Evolutionary conservation across 2,329 filamentous ascomycete genomes (phyloP), one percentile per base, ranked within the genome.

Genomic region (Colletotrichum lindemuthianum): DNA sequence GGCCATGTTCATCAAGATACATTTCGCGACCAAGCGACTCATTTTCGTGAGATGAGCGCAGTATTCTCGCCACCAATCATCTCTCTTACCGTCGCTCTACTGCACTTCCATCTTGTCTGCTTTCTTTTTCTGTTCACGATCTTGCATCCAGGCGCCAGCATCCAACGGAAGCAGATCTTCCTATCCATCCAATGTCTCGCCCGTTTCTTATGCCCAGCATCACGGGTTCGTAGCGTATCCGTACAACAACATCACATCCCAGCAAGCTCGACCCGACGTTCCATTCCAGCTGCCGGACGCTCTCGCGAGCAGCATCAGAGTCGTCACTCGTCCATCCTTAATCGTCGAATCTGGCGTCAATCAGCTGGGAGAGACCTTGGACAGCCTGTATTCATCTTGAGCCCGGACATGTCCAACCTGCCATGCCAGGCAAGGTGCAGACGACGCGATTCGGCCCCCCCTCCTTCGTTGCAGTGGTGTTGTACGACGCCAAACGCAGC

Each of bases 371-470:
- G 48, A 34, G 47, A 24, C 36, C 47, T 41, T 52, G 57, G 49
- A 51, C 15, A 37, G 41, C 34, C 15, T 8, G 33, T 32, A 33
- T 37, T 59, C n/a, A 37, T 36, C 16, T n/a, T 37, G 49, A 9
- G 8, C 56, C 37, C 24, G 16, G 32, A 33, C 33, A 6, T 55
- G 33, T 41, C 16, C 32, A 44, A 55, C 43, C 36, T 54, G 36
- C 50, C 60, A 41, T 64, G 43, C 24, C 44, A 44, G 33, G 51
- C 40, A 65, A 15, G 39, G 51, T 36, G 61, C 51, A 40, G 60
- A 50, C 60, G 56, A 57, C 49, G 60, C 60, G 44, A 60, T 54
- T 55, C 44, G 44, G 55, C 61, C 40, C 51, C 24, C 61, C 50
- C 61, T 51, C 45, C 61, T 60, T 45, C 39, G 61, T 60, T 51